A percentile compares a stretch with the other conserved stretches of the same genome.
These are phyloP conservation scores for Gaultheria prostrata DNA, from an alignment of 148 eudicot genomes.

Conservation along the genomic window DNA sequence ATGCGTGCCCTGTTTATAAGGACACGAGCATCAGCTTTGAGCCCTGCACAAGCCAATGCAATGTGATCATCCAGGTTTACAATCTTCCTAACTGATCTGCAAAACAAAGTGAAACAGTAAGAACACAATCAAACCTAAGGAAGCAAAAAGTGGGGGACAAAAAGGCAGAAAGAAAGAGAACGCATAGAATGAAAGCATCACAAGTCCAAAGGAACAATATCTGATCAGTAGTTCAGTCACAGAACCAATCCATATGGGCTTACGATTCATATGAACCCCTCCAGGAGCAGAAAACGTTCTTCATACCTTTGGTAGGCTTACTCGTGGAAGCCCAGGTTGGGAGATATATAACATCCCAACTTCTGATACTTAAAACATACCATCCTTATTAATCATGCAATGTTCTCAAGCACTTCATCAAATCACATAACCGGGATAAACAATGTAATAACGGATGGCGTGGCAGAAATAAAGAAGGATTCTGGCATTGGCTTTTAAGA, in stretches of 20 bases:
- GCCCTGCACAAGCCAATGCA: constrained; percentile 97
- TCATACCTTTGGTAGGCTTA: not conserved
- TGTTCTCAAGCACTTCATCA: not conserved
- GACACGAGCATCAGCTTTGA: constrained; percentile 99
- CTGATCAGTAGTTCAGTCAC: not conserved
- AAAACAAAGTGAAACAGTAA: constrained; percentile 16
- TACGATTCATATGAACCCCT: not conserved
- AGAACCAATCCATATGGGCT: not conserved
- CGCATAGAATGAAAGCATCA: not conserved
- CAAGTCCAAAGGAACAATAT: not conserved
- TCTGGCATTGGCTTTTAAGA: too few relatives aligned
- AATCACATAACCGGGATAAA: not conserved
- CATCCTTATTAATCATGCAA: not conserved
- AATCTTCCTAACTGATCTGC: constrained; percentile 91
- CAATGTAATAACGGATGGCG: not conserved
- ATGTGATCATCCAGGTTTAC: constrained; percentile 87
- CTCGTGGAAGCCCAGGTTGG: not conserved
- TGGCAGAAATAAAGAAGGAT: too few relatives aligned
- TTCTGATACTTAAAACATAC: not conserved
- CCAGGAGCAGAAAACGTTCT: not conserved
- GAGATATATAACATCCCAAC: not conserved
- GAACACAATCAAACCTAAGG: not conserved
- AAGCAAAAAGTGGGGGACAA: not conserved
- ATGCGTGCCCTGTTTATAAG: constrained; percentile 90
- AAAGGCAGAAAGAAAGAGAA: not conserved